Evolutionary conservation across 108 stramenopile species (phyloP), one percentile per base, ranked within the genome.

Genomic region (Nannochloropsis granulata): DNA sequence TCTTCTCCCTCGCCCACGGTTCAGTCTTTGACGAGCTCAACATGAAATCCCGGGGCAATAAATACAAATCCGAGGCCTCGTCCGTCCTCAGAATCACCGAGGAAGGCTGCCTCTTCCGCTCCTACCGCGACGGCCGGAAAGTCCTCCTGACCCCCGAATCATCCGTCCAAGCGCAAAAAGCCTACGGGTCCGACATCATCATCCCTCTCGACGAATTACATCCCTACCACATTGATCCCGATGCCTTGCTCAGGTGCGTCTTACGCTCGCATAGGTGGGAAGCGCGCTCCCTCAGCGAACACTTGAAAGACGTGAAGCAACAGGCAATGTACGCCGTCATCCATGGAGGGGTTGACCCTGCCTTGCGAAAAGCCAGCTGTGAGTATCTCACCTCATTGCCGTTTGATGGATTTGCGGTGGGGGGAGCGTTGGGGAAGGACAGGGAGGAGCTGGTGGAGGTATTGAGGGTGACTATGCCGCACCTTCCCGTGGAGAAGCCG

Each of bases 291-390:
- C 84, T 84, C 3, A 78, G 86, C 24, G 90, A 93, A 84, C 96
- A 97, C 91, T 87, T 95, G 84, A 87, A 90, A 83, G 86, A 95
- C 91, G 90, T 93, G 13, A 82, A 89, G 23, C 43, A 94, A 12
- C 96, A 97, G 81, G 95, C 95, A 25, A 97, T 97, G 94, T 97
- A 93, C 84, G 93, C 92, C 44, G 96, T 97, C 8, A 91, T 97
- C 24, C 96, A 97, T 86, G 96, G 96, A 16, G 96, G 96, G 16
- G 83, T 95, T 24, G 95, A 96, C 87, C 83, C 84, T 13, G 92
- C 94, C 71, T 84, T 97, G 71, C 90, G 96, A 12, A 90, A 88
- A 19, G 86, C 92, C 88, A 93, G 92, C 85, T 80, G 95, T 14
- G 93, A 95, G 0, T 95, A 95, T 83, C 88, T 97, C 78, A 95